These are phyloP conservation scores for Pleurostoma richardsiae DNA, from an alignment of 2,329 filamentous ascomycete species.

Conservation along the genomic window DNA sequence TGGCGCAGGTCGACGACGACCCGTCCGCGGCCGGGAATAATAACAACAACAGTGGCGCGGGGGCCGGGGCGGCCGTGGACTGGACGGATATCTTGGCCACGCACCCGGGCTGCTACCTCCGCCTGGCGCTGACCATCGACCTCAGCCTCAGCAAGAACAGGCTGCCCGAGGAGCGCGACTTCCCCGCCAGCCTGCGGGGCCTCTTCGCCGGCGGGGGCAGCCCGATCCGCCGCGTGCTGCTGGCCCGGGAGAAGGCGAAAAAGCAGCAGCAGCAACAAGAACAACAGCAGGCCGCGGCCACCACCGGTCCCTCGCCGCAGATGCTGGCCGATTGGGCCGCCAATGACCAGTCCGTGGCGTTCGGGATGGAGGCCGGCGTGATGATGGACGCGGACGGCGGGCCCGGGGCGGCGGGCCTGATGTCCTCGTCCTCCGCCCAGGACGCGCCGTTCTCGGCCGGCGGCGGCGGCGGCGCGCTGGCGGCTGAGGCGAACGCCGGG, in stretches of 20 bases:
- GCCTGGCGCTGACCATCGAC: slow-evolving; percentile 37
- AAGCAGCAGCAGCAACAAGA: background rate
- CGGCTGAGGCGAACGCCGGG: slow-evolving; percentile 15
- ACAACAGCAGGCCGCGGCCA: background rate
- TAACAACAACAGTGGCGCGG: slow-evolving; percentile 10
- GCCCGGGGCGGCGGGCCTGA: no score
- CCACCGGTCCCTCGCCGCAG: background rate
- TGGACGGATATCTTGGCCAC: slow-evolving; percentile 36
- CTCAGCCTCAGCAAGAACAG: slow-evolving; percentile 35
- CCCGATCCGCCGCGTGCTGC: slow-evolving; percentile 21
- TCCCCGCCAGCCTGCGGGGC: slow-evolving; percentile 30
- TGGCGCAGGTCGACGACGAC: slow-evolving; percentile 28
- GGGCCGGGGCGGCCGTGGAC: slow-evolving; percentile 23
- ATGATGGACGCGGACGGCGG: background rate
- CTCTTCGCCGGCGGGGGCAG: slow-evolving; percentile 31
- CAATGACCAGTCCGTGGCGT: slow-evolving; percentile 6
- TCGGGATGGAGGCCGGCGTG: slow-evolving; percentile 5
- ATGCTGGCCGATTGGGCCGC: slow-evolving; percentile 2
- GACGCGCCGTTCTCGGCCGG: background rate
- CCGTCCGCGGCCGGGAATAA: background rate
- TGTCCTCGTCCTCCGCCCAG: background rate
- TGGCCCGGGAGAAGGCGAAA: slow-evolving; percentile 15
- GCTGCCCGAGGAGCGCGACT: slow-evolving; percentile 32
- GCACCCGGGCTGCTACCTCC: slow-evolving; percentile 32
- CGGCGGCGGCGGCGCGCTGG: slow-evolving; percentile 3